These are phyloP conservation scores for Hanseniaspora lachancei DNA, from an alignment of 805 yeast species.

Conservation along the genomic window DNA sequence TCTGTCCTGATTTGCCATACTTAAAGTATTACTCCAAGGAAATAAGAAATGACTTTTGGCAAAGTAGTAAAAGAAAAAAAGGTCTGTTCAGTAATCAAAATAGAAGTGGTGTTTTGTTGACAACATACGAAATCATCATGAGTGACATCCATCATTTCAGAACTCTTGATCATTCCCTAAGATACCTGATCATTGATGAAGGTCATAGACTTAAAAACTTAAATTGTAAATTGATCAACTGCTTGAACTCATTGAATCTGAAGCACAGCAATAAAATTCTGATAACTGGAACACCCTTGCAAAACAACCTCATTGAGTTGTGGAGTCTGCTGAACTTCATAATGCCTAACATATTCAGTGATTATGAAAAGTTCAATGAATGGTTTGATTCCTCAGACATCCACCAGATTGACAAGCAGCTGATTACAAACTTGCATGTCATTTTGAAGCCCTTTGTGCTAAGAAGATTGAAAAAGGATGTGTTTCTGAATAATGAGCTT, in stretches of 20 bases:
- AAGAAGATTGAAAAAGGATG: conserved; percentile 67
- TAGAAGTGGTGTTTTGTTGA: conserved; percentile 44
- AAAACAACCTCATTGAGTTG: conserved; percentile 75
- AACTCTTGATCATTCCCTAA: conserved; percentile 43
- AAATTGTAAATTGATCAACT: conserved; percentile 60
- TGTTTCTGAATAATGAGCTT: conserved; percentile 39
- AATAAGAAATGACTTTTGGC: conserved; percentile 29
- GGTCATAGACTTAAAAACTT: conserved; percentile 86
- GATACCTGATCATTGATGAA: conserved; percentile 81
- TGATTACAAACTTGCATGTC: conserved; percentile 69
- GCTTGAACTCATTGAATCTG: conserved; percentile 45
- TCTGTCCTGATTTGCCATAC: conserved; percentile 58
- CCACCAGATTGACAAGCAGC: conserved; percentile 15
- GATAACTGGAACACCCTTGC: conserved; percentile 93
- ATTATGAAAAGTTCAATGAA: conserved; percentile 73
- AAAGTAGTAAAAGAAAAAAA: not conserved
- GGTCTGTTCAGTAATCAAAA: conserved; percentile 3
- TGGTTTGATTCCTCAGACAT: conserved; percentile 81
- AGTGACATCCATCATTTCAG: conserved; percentile 49
- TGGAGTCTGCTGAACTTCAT: conserved; percentile 89
- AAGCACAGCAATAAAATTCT: conserved; percentile 56
- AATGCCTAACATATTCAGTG: conserved; percentile 85
- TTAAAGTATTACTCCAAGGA: conserved; percentile 52
- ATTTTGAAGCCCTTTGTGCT: conserved; percentile 78
- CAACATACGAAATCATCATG: conserved; percentile 72